phyloP scores from a whole-genome alignment of 495 filamentous ascomycete genomes.

The Talaromyces stipitatus region DNA sequence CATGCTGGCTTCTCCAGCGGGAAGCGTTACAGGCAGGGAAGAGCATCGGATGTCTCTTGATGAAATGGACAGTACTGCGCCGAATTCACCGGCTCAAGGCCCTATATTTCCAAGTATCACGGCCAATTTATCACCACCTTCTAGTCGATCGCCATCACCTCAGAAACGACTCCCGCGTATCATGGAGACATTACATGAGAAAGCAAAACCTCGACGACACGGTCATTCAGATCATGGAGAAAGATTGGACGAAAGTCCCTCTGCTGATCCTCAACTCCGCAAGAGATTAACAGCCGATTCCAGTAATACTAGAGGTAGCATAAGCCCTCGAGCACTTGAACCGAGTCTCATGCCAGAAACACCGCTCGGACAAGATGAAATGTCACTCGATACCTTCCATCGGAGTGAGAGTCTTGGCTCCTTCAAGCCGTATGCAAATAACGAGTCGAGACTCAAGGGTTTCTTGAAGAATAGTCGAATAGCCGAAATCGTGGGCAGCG shows the following conservation, averaged over 20 bases:
- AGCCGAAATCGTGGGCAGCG: conserved; percentile 46
- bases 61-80: conserved; percentile 37
- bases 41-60: conserved; percentile 37
- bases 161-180: conserved; percentile 39
- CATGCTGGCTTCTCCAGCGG: conserved; percentile 22
- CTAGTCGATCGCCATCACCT: conserved; percentile 46
- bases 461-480: conserved; percentile 50
- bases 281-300: conserved; percentile 10
- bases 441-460: conserved; percentile 38
- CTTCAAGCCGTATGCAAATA: conserved; percentile 18
- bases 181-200: conserved; percentile 35
- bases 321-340: conserved; percentile 14
- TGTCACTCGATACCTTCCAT: conserved; percentile 8
- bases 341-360: conserved; percentile 26
- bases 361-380: conserved; percentile 22
- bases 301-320: background rate
- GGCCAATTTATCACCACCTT: conserved; percentile 45
- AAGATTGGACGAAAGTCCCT: conserved; percentile 14
- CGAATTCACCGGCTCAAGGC: conserved; percentile 37
- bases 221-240: conserved; percentile 14
- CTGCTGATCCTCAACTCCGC: conserved; percentile 12
- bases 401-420: conserved; percentile 13
- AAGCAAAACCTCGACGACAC: conserved; percentile 33
- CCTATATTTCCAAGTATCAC: conserved; percentile 50
- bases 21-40: conserved; percentile 27